Evolutionary conservation across 768 basidiomycete genomes (phyloP), one percentile per base, ranked within the genome.

Genomic region (Phaeotremella fagi): DNA sequence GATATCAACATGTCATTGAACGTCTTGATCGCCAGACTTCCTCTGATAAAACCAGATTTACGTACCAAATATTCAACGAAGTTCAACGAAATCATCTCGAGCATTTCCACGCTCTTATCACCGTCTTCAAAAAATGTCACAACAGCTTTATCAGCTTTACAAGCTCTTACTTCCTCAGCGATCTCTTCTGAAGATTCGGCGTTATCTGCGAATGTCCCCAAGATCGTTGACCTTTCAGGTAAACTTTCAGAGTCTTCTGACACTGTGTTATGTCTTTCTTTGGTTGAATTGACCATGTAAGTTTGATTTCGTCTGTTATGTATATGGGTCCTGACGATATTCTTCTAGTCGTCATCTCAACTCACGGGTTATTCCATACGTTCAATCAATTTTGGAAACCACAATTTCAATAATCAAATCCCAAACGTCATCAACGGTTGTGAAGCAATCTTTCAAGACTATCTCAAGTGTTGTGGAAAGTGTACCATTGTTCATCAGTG

Each of bases 331-430:
- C 28, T 28, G 47, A 53, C 56, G 43, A 56, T 37, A 18, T 41
- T 29, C n/a, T n/a, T 41, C 15, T 63, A 94, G 90, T 18, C 71
- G 78, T 18, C 83, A 85, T 42, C 80, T 97, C 20, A 90, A 88
- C 0, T 89, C 92, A 11, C 84, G 94, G 0, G 79, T 90, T 45
- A 90, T 99, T 45, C 90, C 94, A 3, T 80, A 83, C 74, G 85
- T 95, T 75, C 82, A 82, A 48, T 79, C 82, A 14, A 81, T 92
- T 42, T 80, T 87, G 15, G 74, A 82, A 3, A 79, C 83, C 48
- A 82, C 82, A 53, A 75, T 83, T n/a, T 38, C 45, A 2, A 35
- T 68, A 24, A 50, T 69, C 49, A 44, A 45, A 22, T 50, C 60
- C 5, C 50, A 54, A 27, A 25, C 52, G 0, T 49, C 63, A 12